Conservation (phyloP, 1,284 basidiomycete genomes). For the Coniferiporia sulphurascens region DNA sequence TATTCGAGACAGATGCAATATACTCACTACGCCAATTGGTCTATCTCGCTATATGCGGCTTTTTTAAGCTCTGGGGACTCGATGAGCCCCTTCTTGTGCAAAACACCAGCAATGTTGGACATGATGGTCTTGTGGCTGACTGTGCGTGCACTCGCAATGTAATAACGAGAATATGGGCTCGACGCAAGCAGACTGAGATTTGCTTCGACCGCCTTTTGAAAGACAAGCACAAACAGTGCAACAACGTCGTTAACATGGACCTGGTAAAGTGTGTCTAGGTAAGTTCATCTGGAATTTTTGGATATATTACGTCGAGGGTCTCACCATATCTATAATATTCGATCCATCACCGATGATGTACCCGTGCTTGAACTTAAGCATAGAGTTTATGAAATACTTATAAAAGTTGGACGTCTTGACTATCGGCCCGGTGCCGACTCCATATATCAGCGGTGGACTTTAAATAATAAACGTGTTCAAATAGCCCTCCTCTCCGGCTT, state of each 20-base stretch:
- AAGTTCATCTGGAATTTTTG: background rate
- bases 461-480: conserved; percentile 8
- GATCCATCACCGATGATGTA: conserved; percentile 23
- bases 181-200: background rate
- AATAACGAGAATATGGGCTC: conserved; percentile 7
- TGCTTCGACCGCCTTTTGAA: background rate
- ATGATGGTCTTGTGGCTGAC: no score
- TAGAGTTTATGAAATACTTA: background rate
- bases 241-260: conserved; percentile 7
- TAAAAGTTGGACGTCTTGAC: conserved; percentile 7
- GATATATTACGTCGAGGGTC: background rate
- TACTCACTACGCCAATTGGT: background rate
- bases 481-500: conserved; percentile 7
- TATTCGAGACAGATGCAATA: background rate
- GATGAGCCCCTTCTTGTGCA: no score
- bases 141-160: background rate
- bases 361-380: conserved; percentile 11
- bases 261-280: background rate
- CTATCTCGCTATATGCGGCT: background rate
- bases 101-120: no score
- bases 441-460: background rate
- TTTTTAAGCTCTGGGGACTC: background rate
- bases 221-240: background rate
- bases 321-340: conserved; percentile 20
- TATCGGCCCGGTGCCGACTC: background rate